A percentile compares a stretch with the other conserved stretches of the same genome.
These are phyloP conservation scores for Verticillium tricorpus DNA, from an alignment of 2,329 filamentous ascomycete species.

Conservation along the genomic window DNA sequence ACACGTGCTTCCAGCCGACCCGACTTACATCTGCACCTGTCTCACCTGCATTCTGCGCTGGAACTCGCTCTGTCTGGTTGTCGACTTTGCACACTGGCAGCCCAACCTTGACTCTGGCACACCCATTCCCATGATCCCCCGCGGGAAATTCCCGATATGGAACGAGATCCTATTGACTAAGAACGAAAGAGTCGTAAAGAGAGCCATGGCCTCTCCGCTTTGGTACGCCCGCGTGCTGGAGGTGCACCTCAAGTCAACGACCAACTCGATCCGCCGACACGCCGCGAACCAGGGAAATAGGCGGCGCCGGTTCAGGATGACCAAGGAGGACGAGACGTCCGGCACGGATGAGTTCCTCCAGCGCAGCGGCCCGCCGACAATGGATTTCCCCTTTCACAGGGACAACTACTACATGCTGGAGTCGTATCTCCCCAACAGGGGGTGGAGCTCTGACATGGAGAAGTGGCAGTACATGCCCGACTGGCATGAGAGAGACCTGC, in stretches of 20 bases:
- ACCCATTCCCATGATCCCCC: slow-evolving; percentile 46
- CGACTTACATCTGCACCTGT: slow-evolving; percentile 48
- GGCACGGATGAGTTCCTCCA: slow-evolving; percentile 48
- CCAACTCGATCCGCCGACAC: slow-evolving; percentile 29
- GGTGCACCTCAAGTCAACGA: slow-evolving; percentile 22
- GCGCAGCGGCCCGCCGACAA: slow-evolving; percentile 42
- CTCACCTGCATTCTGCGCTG: slow-evolving; percentile 51
- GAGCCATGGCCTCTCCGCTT: slow-evolving; percentile 40
- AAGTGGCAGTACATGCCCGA: slow-evolving; percentile 45
- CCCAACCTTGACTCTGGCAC: slow-evolving; percentile 41
- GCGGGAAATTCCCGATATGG: slow-evolving; percentile 44
- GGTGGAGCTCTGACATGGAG: slow-evolving; percentile 40
- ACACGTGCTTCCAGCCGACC: slow-evolving; percentile 44
- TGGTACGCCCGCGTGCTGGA: slow-evolving; percentile 40
- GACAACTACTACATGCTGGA: slow-evolving; percentile 57
- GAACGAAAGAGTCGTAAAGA: slow-evolving; percentile 38
- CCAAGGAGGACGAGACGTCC: slow-evolving; percentile 32
- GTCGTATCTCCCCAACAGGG: slow-evolving; percentile 51
- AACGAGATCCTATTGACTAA: slow-evolving; percentile 38
- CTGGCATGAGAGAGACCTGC: slow-evolving; percentile 33
- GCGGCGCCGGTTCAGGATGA: slow-evolving; percentile 28
- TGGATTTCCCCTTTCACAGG: slow-evolving; percentile 49
- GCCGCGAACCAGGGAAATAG: slow-evolving; percentile 43
- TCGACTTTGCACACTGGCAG: slow-evolving; percentile 57
- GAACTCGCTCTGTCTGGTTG: slow-evolving; percentile 48